These are phyloP conservation scores for Penicillium sp. DNA, from an alignment of 2,329 filamentous ascomycete species.

Conservation along the genomic window DNA sequence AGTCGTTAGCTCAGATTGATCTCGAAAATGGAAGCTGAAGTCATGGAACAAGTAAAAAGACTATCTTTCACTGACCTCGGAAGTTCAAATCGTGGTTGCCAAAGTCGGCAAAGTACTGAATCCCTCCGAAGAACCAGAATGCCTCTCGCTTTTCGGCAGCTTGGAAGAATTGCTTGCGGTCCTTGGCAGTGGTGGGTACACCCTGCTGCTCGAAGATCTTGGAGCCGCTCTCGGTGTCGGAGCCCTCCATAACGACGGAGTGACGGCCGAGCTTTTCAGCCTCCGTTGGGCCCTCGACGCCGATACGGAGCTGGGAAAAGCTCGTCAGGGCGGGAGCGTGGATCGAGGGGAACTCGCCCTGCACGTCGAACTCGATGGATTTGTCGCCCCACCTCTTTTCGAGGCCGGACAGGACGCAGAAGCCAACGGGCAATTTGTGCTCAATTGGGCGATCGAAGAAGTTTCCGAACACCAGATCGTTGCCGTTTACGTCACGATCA, in stretches of 20 bases:
- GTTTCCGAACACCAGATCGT: constrained; percentile 86
- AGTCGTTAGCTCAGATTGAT: not conserved
- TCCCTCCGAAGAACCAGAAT: constrained; percentile 63
- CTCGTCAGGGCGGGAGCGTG: constrained; percentile 80
- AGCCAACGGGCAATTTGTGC: constrained; percentile 81
- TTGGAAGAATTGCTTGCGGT: constrained; percentile 63
- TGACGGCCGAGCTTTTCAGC: constrained; percentile 37
- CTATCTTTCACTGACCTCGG: constrained; percentile 51
- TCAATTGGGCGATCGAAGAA: constrained; percentile 92
- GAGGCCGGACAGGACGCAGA: constrained; percentile 78
- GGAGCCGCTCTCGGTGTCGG: constrained; percentile 55
- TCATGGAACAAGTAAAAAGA: not conserved
- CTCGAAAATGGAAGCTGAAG: not conserved
- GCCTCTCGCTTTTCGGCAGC: constrained; percentile 53
- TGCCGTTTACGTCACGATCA: constrained; percentile 64
- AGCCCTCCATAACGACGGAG: constrained; percentile 64
- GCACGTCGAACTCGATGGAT: constrained; percentile 74
- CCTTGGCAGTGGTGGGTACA: constrained; percentile 55
- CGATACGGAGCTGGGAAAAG: constrained; percentile 75
- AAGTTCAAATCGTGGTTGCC: constrained; percentile 94
- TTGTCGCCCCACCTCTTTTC: constrained; percentile 92
- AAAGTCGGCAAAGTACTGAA: constrained; percentile 69
- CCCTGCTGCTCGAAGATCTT: constrained; percentile 48
- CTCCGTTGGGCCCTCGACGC: constrained; percentile 40
- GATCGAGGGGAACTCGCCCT: constrained; percentile 73